Percentiles rank a stretch among this genome's conserved stretches.
Evolutionary conservation across 2,329 filamentous ascomycete genomes (phyloP).

Genomic region (Nemania bipapillata): DNA sequence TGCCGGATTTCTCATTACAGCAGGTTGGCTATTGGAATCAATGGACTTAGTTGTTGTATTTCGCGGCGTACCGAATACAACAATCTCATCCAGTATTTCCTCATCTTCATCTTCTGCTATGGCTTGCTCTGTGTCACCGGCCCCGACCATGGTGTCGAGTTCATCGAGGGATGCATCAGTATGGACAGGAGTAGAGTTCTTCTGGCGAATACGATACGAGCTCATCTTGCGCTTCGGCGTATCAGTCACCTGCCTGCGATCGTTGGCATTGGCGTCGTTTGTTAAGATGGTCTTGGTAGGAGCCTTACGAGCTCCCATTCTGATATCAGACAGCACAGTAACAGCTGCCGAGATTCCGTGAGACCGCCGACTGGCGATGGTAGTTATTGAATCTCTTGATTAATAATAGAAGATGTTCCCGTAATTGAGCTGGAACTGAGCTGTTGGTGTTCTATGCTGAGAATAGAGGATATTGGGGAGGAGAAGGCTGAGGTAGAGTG

Average conservation of each 20-base stretch:
- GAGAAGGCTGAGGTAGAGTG: constrained; percentile 3
- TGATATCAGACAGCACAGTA: neutral
- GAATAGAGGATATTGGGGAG: neutral
- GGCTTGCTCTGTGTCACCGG: constrained; percentile 1
- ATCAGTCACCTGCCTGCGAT: neutral
- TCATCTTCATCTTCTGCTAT: constrained; percentile 8
- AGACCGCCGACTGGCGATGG: neutral
- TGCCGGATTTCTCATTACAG: neutral
- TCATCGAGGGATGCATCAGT: constrained; percentile 29
- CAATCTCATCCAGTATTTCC: constrained; percentile 20
- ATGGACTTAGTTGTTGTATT: neutral
- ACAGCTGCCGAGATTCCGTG: neutral
- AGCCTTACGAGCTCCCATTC: constrained; percentile 40
- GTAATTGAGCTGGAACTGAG: neutral
- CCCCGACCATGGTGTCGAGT: constrained; percentile 3
- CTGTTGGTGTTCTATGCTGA: neutral
- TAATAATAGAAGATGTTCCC: neutral
- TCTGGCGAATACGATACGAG: constrained; percentile 4
- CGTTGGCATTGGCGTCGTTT: neutral
- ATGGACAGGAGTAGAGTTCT: neutral
- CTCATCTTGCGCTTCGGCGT: constrained; percentile 18
- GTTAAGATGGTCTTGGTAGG: constrained; percentile 6
- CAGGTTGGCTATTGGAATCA: neutral
- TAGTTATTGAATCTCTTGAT: neutral
- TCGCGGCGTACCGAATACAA: constrained; percentile 1